These are phyloP conservation scores for Plasmodium cynomolgi DNA, from an alignment of 169 alveolate genomes.

Conservation along the genomic window DNA sequence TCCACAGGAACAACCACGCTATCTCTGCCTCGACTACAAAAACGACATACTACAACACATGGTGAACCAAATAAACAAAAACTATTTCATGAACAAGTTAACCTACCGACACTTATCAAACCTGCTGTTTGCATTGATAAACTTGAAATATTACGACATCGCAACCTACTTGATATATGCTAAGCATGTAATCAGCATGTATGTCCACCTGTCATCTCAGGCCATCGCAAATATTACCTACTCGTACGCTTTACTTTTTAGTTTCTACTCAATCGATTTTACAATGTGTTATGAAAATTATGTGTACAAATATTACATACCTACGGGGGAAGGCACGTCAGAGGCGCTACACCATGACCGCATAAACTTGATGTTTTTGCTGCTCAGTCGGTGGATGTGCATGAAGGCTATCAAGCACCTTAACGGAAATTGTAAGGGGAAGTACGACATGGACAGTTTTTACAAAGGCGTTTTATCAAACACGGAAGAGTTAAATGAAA, in stretches of 20 bases:
- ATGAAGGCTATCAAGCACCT: conserved; percentile 1
- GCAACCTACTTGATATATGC: conserved; percentile 33
- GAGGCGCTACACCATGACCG: neutral
- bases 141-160: conserved; percentile 60
- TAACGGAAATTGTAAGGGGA: neutral
- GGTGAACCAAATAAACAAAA: conserved; percentile 45
- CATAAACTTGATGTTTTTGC: conserved; percentile 52
- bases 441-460: conserved; percentile 25
- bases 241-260: conserved; percentile 34
- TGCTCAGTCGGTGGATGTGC: conserved; percentile 57
- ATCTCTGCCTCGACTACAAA: conserved; percentile 25
- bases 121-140: conserved; percentile 43
- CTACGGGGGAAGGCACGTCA: neutral
- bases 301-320: conserved; percentile 35
- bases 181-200: conserved; percentile 53
- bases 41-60: conserved; percentile 62
- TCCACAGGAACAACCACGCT: neutral
- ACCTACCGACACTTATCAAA: conserved; percentile 63
- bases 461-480: conserved; percentile 43
- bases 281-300: conserved; percentile 40
- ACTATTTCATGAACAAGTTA: conserved; percentile 58
- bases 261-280: conserved; percentile 65
- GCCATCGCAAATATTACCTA: conserved; percentile 46
- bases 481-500: conserved; percentile 28
- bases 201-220: conserved; percentile 52